A percentile compares a stretch with the other conserved stretches of the same genome.
These are phyloP conservation scores for Saccharomyces kudriavzevii DNA, from an alignment of 805 yeast species.

Conservation along the genomic window DNA sequence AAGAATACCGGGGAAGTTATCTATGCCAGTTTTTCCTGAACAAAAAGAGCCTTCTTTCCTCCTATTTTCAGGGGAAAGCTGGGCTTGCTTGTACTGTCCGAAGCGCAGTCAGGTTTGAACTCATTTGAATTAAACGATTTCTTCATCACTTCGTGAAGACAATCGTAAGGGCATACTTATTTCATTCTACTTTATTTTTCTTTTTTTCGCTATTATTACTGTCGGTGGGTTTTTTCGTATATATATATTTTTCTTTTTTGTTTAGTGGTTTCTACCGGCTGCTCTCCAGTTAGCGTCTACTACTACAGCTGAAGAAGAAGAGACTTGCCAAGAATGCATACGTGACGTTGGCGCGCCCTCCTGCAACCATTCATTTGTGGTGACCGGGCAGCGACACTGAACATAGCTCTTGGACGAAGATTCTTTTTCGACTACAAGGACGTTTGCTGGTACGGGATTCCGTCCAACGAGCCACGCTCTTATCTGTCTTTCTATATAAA, in stretches of 20 bases:
- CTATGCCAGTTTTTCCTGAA: neutral
- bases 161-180: neutral
- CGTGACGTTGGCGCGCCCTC: neutral
- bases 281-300: neutral
- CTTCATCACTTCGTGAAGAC: constrained; percentile 2
- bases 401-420: neutral
- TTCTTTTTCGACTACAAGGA: neutral
- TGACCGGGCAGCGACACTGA: neutral
- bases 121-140: constrained; percentile 23
- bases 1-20: neutral
- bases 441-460: neutral
- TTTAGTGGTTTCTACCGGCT: neutral
- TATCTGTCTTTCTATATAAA: neutral
- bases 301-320: neutral
- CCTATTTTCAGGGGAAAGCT: neutral
- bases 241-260: neutral
- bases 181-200: too few relatives aligned
- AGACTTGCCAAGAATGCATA: neutral
- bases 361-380: neutral
- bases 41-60: neutral
- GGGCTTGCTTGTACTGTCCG: constrained; percentile 20
- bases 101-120: constrained; percentile 31
- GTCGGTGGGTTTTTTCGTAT: neutral
- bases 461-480: neutral
- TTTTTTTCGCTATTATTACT: neutral